Evolutionary conservation across 208 protist species (phyloP).

Genomic region (Polymyxa betae): DNA sequence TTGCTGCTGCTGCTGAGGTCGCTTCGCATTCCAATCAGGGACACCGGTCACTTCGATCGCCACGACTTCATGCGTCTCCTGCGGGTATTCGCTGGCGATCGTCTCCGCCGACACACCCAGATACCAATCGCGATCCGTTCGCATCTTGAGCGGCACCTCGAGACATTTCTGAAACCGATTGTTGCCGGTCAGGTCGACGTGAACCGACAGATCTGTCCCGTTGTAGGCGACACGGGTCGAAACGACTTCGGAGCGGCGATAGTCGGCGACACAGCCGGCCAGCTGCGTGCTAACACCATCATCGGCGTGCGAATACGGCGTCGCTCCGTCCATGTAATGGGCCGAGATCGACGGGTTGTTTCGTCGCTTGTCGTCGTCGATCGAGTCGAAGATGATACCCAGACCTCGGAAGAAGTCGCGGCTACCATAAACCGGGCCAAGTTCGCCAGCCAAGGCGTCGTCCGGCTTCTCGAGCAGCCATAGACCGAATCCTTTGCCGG

Average conservation of each 20-base stretch:
- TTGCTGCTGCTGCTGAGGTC: not conserved
- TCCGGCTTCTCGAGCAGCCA: constrained; percentile 3
- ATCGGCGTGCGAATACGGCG: not conserved
- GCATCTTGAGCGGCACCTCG: not conserved
- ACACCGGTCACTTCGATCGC: not conserved
- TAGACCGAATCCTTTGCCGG: not conserved
- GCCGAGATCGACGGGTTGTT: constrained; percentile 41
- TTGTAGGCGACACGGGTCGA: not conserved
- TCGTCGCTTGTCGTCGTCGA: not conserved
- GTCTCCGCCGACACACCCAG: constrained; percentile 40
- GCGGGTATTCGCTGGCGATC: not conserved
- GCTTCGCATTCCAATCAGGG: not conserved
- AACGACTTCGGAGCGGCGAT: not conserved
- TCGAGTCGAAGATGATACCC: constrained; percentile 30
- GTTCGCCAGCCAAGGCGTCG: too few relatives aligned
- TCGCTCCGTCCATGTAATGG: not conserved
- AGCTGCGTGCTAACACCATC: constrained; percentile 27
- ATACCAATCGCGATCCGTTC: not conserved
- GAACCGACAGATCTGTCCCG: not conserved
- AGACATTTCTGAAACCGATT: constrained; percentile 30
- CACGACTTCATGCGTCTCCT: constrained; percentile 40
- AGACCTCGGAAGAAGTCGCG: not conserved
- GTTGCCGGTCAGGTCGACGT: constrained; percentile 4
- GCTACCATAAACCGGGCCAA: not conserved
- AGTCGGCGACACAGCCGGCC: constrained; percentile 34